phyloP scores from a whole-genome alignment of 192 early-diverging fungal species.

The Backusella macrospora region DNA sequence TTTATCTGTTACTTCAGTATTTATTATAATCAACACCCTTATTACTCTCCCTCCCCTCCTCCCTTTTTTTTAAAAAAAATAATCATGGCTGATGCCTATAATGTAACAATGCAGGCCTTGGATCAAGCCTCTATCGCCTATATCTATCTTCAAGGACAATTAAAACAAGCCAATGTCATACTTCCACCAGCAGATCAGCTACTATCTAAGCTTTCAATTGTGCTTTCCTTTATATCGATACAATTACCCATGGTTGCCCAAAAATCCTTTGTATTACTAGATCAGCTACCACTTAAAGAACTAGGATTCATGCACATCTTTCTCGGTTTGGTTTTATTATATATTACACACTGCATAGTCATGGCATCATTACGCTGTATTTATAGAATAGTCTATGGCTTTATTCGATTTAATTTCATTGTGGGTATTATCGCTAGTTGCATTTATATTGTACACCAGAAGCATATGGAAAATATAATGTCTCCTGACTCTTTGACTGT shows the following conservation, averaged over 20 bases:
- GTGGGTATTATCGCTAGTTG: background rate
- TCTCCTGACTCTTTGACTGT: background rate
- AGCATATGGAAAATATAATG: background rate
- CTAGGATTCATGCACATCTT: background rate
- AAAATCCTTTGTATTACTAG: background rate
- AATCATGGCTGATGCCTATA: background rate
- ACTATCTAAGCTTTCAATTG: background rate
- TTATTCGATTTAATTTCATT: constrained; percentile 5
- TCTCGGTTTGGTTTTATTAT: background rate
- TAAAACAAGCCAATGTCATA: background rate
- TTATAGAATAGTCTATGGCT: background rate
- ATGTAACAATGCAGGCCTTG: background rate
- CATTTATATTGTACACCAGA: background rate
- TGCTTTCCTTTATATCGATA: background rate
- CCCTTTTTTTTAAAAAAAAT: background rate
- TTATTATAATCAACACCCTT: too few relatives aligned
- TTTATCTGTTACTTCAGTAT: too few relatives aligned
- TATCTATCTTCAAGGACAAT: background rate
- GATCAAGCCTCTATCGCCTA: background rate
- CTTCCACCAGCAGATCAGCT: background rate
- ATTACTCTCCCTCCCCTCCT: too few relatives aligned
- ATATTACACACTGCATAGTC: background rate
- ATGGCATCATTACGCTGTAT: background rate
- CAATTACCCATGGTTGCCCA: background rate
- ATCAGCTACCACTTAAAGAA: background rate